Conservation (phyloP, 495 filamentous ascomycete species). For the Elaphomyces granulatus region DNA sequence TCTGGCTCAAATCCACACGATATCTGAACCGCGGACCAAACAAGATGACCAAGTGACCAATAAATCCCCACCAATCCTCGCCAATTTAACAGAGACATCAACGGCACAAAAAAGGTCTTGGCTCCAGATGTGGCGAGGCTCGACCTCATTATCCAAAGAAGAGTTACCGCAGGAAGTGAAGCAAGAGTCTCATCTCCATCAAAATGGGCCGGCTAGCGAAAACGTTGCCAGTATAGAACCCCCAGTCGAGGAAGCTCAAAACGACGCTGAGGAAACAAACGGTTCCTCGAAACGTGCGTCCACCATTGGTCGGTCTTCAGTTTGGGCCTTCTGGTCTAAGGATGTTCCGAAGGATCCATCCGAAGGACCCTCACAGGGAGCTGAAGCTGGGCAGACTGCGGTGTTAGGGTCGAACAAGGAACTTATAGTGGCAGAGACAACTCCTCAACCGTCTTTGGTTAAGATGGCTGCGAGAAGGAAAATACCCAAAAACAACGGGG, state of each 20-base stretch:
- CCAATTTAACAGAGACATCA: too few species aligned
- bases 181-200: constrained; percentile 10
- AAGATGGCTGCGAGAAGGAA: constrained; percentile 19
- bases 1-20: neutral
- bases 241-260: constrained; percentile 10
- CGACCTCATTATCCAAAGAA: constrained; percentile 16
- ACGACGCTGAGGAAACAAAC: constrained; percentile 7
- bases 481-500: constrained; percentile 32
- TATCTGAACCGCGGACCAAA: constrained; percentile 6
- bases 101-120: constrained; percentile 28
- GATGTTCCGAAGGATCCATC: constrained; percentile 37
- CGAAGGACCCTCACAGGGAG: constrained; percentile 21
- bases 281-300: constrained; percentile 26
- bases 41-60: constrained; percentile 10
- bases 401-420: constrained; percentile 34
- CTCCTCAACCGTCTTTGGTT: neutral
- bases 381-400: constrained; percentile 50
- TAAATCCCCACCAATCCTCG: too few species aligned
- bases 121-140: constrained; percentile 36
- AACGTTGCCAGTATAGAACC: constrained; percentile 7
- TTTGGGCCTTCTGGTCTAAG: constrained; percentile 78
- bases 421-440: neutral
- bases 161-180: constrained; percentile 11
- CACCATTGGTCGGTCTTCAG: constrained; percentile 38
- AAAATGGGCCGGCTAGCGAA: constrained; percentile 3